Evolutionary conservation across 306 rosid species (phyloP).

Genomic region (Bauhinia variegata): DNA sequence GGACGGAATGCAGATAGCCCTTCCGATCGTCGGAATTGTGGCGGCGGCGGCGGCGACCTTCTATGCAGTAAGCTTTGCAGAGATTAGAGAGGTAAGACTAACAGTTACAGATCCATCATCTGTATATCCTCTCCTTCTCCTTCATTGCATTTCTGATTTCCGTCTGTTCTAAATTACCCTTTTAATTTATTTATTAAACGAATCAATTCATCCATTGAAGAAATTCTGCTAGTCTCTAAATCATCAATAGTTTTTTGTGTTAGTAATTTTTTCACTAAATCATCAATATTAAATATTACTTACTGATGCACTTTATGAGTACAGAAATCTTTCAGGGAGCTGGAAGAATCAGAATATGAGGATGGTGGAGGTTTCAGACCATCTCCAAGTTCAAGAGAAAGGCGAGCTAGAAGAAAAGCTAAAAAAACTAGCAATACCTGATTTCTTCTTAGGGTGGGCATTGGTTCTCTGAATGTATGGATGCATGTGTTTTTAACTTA

Average conservation of each 20-base stretch:
- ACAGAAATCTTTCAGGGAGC: constrained; percentile 67
- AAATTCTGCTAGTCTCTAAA: not conserved
- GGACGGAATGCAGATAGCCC: constrained; percentile 62
- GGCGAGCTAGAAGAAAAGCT: constrained; percentile 72
- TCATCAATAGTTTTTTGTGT: not conserved
- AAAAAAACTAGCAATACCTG: constrained; percentile 35
- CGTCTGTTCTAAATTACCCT: not conserved
- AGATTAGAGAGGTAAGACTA: constrained; percentile 60
- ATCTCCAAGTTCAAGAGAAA: constrained; percentile 57
- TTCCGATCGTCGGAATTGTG: constrained; percentile 66
- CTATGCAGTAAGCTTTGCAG: constrained; percentile 73
- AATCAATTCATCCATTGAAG: too few species aligned
- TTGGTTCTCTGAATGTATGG: too few species aligned
- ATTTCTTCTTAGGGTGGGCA: too few species aligned
- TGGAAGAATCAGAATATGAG: constrained; percentile 53
- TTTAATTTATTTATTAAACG: too few species aligned
- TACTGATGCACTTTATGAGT: not conserved
- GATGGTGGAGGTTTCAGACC: constrained; percentile 59
- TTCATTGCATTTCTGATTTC: too few species aligned
- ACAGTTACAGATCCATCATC: not conserved
- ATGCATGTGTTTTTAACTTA: too few species aligned
- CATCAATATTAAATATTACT: too few species aligned
- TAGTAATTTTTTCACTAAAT: not conserved
- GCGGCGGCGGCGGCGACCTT: constrained; percentile 79
- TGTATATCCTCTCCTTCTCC: not conserved